phyloP scores from a whole-genome alignment of 2,329 filamentous ascomycete species.

The Elsinoe necatrix region DNA sequence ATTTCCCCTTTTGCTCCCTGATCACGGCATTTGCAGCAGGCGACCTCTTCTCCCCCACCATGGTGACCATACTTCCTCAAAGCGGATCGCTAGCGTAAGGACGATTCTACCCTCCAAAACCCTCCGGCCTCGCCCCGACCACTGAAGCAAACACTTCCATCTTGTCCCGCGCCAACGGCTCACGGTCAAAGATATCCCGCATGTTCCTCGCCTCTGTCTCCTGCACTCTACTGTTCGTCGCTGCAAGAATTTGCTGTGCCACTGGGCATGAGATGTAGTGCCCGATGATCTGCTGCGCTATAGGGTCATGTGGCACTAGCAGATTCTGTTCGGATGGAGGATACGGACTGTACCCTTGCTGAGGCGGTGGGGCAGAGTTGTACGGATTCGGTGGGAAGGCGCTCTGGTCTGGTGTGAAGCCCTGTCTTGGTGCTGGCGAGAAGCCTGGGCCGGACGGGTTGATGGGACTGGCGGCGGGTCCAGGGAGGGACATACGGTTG shows the following conservation, averaged over 20 bases:
- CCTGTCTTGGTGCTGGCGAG: slow-evolving; percentile 31
- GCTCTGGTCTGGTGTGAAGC: slow-evolving; percentile 20
- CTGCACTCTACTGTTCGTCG: slow-evolving; percentile 28
- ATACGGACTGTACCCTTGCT: slow-evolving; percentile 26
- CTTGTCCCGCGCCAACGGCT: slow-evolving; percentile 57
- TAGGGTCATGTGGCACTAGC: slow-evolving; percentile 25
- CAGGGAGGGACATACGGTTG: slow-evolving; percentile 22
- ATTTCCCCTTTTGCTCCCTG: neutral
- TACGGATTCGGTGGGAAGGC: slow-evolving; percentile 35
- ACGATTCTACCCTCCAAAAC: slow-evolving; percentile 4
- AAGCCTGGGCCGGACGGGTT: slow-evolving; percentile 32
- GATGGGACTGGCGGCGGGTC: slow-evolving; percentile 29
- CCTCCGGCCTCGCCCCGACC: slow-evolving; percentile 13
- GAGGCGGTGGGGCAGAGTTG: slow-evolving; percentile 28
- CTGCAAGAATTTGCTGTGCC: slow-evolving; percentile 33
- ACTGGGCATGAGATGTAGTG: slow-evolving; percentile 35
- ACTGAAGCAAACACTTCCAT: slow-evolving; percentile 25
- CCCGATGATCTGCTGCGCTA: slow-evolving; percentile 34
- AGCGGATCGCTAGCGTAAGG: neutral
- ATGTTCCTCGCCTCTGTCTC: slow-evolving; percentile 64
- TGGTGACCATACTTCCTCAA: neutral
- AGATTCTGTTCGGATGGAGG: slow-evolving; percentile 19
- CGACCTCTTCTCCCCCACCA: neutral
- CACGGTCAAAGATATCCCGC: slow-evolving; percentile 55
- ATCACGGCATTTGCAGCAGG: neutral